Conservation (phyloP, 1,139 yeast genomes). For the Saccharomyces hybrid region DNA sequence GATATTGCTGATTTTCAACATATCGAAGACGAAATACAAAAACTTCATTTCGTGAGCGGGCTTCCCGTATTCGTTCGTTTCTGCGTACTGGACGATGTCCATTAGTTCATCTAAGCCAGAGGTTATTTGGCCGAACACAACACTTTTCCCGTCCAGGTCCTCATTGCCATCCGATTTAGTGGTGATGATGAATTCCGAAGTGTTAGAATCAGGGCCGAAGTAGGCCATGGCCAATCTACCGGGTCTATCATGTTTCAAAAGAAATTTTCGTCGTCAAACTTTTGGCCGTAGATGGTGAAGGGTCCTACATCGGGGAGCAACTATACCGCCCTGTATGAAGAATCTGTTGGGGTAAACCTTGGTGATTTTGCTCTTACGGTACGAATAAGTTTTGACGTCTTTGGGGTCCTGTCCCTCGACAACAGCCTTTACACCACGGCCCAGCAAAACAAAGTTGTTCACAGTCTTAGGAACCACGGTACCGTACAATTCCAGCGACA, state of each 20-base stretch:
- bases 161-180: slow-evolving; percentile 50
- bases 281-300: slow-evolving; percentile 60
- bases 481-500: slow-evolving; percentile 62
- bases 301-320: slow-evolving; percentile 86
- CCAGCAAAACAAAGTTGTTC: slow-evolving; percentile 55
- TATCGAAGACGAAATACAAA: slow-evolving; percentile 20
- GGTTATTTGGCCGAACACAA: slow-evolving; percentile 67
- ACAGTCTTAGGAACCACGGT: slow-evolving; percentile 65
- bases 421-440: slow-evolving; percentile 44
- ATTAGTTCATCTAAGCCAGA: slow-evolving; percentile 55
- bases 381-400: slow-evolving; percentile 52
- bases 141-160: slow-evolving; percentile 64
- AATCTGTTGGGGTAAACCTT: slow-evolving; percentile 58
- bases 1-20: slow-evolving; percentile 11
- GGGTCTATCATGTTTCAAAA: slow-evolving; percentile 52
- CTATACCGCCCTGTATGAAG: slow-evolving; percentile 76
- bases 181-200: slow-evolving; percentile 66
- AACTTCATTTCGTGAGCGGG: slow-evolving; percentile 44
- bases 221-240: slow-evolving; percentile 71
- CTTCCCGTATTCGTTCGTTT: slow-evolving; percentile 33
- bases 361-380: slow-evolving; percentile 54
- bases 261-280: slow-evolving; percentile 65
- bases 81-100: slow-evolving; percentile 43
- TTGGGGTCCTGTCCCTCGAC: slow-evolving; percentile 36
- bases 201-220: slow-evolving; percentile 69